phyloP scores from a whole-genome alignment of 1,284 basidiomycete species.

The Stereum hirsutum region DNA sequence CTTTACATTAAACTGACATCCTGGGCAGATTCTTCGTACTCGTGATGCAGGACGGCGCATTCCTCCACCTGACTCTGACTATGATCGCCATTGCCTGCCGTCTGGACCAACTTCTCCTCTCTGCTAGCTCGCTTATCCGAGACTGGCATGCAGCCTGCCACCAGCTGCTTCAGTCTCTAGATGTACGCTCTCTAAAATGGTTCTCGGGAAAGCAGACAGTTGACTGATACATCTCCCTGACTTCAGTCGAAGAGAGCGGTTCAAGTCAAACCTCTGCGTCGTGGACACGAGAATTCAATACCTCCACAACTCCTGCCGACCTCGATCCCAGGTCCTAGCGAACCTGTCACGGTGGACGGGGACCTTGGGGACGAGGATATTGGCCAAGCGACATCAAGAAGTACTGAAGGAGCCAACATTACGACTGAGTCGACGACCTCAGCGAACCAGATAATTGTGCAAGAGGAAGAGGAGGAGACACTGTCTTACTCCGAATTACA shows the following conservation, averaged over 20 bases:
- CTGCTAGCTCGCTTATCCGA: conserved; percentile 30
- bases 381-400: too few species aligned
- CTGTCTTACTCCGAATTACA: too few species aligned
- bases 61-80: conserved; percentile 54
- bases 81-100: conserved; percentile 54
- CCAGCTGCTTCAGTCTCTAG: conserved; percentile 17
- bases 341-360: neutral
- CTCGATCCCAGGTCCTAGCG: neutral
- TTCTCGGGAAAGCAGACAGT: too few species aligned
- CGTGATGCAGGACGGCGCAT: conserved; percentile 62
- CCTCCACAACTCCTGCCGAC: too few species aligned
- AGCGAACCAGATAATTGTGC: too few species aligned
- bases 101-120: conserved; percentile 35
- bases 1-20: conserved; percentile 6
- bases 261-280: too few species aligned
- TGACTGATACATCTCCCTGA: too few species aligned
- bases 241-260: too few species aligned
- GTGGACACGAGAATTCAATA: too few species aligned
- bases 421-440: too few species aligned
- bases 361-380: neutral
- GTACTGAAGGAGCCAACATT: too few species aligned
- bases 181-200: conserved; percentile 19
- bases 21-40: conserved; percentile 43
- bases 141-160: conserved; percentile 18
- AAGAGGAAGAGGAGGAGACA: too few species aligned